Base-by-base conservation (phyloP, 495 filamentous ascomycete species). In the Penicillium lagena region DNA sequence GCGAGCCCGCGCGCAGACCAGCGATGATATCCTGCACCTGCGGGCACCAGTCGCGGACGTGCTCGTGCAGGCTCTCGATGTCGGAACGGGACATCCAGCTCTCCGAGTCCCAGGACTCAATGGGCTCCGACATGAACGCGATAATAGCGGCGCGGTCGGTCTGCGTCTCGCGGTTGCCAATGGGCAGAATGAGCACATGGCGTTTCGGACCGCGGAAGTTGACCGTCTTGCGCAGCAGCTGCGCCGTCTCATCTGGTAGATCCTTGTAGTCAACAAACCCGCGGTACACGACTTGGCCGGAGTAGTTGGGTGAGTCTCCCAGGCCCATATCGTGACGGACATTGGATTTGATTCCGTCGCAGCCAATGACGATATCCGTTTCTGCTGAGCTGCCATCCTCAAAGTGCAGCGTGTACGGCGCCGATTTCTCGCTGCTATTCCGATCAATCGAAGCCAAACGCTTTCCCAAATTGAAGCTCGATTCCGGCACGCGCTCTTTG, bases 261-360 rank as follows among this genome's bases (percentile, higher is more conserved):
- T 62, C 56, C 35, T 57, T 54, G 32, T 62, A 59, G 22, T 62
- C 53, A 17, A 79, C 60, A 11, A 80, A 50, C 7, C 68, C 72
- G 11, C 78, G 71, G 49, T 79, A 81, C 8, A 67, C 71, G 12
- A 71, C 70, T 54, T 76, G 73, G 29, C 70, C 63, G 3, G 68
- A 67, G 49, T 75, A 80, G 13, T 49, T 57, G 6, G 76, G 65
- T 7, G 62, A 47, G 5, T 67, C 60, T 9, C 43, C 55, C 11
- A 71, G 59, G 7, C 73, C 58, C 42, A 76, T 52, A 29, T 64
- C 46, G 29, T 51, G 47, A 9, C 76, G 64, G n/a, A 78, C 72
- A 48, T 64, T 64, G 0, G 78, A 81, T 44, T 77, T 79, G 44
- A 83, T 77, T 1, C 80, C 80, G 44, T 83, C 80, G 47, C 78